Evolutionary conservation across 768 basidiomycete species (phyloP).

Genomic region (Auricularia auricula-judae): DNA sequence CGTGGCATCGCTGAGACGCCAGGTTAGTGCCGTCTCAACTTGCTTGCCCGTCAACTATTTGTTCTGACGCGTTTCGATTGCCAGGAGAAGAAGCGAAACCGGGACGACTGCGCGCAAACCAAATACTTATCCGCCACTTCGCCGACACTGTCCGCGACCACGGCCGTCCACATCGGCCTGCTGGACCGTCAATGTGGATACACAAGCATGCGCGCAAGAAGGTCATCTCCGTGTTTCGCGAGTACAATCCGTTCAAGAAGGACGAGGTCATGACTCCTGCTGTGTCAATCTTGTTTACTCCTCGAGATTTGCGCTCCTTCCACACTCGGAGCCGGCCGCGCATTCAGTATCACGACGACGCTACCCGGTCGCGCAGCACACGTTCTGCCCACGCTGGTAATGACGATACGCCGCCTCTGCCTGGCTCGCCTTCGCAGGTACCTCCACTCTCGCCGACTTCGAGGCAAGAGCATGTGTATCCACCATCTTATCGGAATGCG

Average conservation of each 20-base stretch:
- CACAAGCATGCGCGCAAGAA: slow-evolving; percentile 75
- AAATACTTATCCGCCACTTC: slow-evolving; percentile 50
- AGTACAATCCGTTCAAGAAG: background rate
- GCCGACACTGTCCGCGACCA: slow-evolving; percentile 33
- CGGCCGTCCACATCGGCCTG: slow-evolving; percentile 21
- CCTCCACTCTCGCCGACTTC: background rate
- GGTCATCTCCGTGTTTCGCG: slow-evolving; percentile 71
- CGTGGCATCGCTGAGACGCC: slow-evolving; percentile 8
- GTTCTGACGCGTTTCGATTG: slow-evolving; percentile 1
- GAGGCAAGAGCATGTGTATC: background rate
- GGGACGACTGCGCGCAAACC: slow-evolving; percentile 53
- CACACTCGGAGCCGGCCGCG: background rate
- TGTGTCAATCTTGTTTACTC: background rate
- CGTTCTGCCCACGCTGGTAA: background rate
- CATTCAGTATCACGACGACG: background rate
- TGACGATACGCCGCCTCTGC: background rate
- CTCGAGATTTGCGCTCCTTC: background rate
- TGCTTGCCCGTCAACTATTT: background rate
- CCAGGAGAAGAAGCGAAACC: slow-evolving; percentile 33
- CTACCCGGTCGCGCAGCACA: background rate
- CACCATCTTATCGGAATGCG: background rate
- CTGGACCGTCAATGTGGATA: slow-evolving; percentile 55
- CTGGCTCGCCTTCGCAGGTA: background rate
- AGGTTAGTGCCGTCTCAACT: background rate
- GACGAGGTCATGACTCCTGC: background rate